These are phyloP conservation scores for Gymnopilus dilepis DNA, from an alignment of 768 basidiomycete species.

Conservation along the genomic window DNA sequence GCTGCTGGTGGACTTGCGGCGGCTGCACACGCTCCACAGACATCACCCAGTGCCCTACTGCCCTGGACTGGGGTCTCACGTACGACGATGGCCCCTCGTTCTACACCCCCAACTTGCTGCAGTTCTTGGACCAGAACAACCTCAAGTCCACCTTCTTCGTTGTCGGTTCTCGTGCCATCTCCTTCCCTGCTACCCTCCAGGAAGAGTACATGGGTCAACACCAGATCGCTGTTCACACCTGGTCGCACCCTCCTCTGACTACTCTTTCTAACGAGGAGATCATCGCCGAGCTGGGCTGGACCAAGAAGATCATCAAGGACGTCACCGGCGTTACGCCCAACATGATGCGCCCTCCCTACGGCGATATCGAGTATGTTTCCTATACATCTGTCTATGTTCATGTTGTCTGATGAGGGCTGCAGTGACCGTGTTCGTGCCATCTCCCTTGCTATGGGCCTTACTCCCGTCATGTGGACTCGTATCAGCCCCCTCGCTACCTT, in stretches of 20 bases:
- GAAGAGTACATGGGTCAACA: constrained; percentile 79
- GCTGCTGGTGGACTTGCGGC: constrained; percentile 86
- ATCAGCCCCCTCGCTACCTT: constrained; percentile 64
- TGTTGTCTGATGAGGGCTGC: constrained; percentile 19
- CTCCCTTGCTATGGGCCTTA: constrained; percentile 79
- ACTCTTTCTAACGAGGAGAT: constrained; percentile 79
- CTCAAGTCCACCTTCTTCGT: constrained; percentile 88
- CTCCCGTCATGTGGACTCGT: constrained; percentile 85
- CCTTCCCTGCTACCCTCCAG: constrained; percentile 71
- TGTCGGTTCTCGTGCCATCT: constrained; percentile 81
- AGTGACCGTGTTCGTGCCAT: constrained; percentile 90
- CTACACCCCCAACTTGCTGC: constrained; percentile 75
- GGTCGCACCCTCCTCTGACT: constrained; percentile 78
- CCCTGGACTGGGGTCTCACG: constrained; percentile 59
- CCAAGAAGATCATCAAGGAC: constrained; percentile 84
- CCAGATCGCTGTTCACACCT: constrained; percentile 72
- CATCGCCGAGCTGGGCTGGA: constrained; percentile 90
- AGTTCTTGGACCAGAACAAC: constrained; percentile 65
- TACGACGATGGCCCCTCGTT: constrained; percentile 84
- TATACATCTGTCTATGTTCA: background rate
- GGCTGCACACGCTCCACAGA: constrained; percentile 73
- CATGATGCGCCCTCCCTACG: constrained; percentile 82
- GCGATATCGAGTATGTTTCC: constrained; percentile 70
- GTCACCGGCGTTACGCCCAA: constrained; percentile 79
- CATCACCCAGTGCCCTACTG: constrained; percentile 74